Evolutionary conservation across 83 land plant genomes (phyloP).

Genomic region (Picea abies): DNA sequence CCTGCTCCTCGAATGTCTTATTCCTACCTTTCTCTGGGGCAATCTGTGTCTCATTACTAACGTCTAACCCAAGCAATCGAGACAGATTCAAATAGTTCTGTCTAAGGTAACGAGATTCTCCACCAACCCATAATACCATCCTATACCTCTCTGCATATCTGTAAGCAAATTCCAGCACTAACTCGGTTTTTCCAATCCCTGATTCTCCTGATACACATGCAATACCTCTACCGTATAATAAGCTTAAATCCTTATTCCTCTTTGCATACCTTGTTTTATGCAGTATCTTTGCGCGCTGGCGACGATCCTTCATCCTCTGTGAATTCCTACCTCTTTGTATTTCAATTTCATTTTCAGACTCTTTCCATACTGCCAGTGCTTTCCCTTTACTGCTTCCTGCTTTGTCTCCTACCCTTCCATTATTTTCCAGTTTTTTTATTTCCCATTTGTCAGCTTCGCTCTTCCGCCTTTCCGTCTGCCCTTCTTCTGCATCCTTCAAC

Average conservation of each 20-base stretch:
- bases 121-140: constrained; percentile 91
- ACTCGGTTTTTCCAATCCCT: constrained; percentile 94
- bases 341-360: constrained; percentile 73
- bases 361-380: constrained; percentile 66
- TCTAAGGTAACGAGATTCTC: constrained; percentile 78
- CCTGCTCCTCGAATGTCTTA: constrained; percentile 82
- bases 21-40: constrained; percentile 44
- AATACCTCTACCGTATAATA: constrained; percentile 60
- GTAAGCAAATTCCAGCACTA: constrained; percentile 83
- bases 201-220: constrained; percentile 83
- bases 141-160: constrained; percentile 72
- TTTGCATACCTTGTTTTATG: constrained; percentile 31
- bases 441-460: constrained; percentile 29
- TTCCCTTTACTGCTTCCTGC: constrained; percentile 44
- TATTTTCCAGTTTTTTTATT: constrained; percentile 16
- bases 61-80: constrained; percentile 64
- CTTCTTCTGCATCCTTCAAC: background rate
- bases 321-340: constrained; percentile 48
- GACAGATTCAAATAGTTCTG: constrained; percentile 79
- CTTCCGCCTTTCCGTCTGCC: constrained; percentile 25
- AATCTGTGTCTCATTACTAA: constrained; percentile 46
- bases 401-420: background rate
- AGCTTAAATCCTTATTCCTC: constrained; percentile 34
- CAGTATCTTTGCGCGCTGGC: constrained; percentile 18
- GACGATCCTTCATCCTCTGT: constrained; percentile 6